phyloP scores from a whole-genome alignment of 208 protist species.

The Crithidia fasciculata region DNA sequence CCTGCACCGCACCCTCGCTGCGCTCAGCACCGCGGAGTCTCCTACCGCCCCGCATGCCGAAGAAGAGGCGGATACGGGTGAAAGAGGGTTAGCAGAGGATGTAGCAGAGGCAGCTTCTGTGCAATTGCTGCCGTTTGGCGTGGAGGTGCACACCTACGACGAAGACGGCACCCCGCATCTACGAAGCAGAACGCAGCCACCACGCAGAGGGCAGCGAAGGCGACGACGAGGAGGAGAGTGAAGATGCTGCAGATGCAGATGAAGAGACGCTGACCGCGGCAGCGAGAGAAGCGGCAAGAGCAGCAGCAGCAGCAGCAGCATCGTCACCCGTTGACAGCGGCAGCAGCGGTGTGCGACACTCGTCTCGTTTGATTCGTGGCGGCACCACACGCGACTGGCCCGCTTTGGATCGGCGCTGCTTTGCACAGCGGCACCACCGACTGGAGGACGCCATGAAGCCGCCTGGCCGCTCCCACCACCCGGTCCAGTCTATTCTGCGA shows the following conservation, averaged over 20 bases:
- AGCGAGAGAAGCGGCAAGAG: no score
- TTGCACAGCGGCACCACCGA: background rate
- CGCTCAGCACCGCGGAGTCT: background rate
- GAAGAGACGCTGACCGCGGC: no score
- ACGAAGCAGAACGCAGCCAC: no score
- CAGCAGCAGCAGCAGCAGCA: no score
- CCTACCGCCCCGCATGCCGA: no score
- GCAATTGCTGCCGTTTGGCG: slow-evolving; percentile 1
- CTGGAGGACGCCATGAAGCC: background rate
- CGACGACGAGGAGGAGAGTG: background rate
- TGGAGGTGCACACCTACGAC: slow-evolving; percentile 16
- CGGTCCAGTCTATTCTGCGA: no score
- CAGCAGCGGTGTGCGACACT: no score
- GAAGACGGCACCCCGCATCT: slow-evolving; percentile 13
- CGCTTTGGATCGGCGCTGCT: slow-evolving; percentile 1
- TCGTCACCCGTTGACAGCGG: no score
- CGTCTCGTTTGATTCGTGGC: no score
- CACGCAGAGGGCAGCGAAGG: background rate
- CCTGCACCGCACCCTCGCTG: background rate
- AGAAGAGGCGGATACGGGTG: background rate
- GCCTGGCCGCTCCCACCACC: background rate
- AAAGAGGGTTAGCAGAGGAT: background rate
- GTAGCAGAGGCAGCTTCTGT: no score
- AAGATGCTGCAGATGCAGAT: no score
- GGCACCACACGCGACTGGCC: background rate